phyloP scores from a whole-genome alignment of 1,284 basidiomycete species.

The Ustilago trichophora region DNA sequence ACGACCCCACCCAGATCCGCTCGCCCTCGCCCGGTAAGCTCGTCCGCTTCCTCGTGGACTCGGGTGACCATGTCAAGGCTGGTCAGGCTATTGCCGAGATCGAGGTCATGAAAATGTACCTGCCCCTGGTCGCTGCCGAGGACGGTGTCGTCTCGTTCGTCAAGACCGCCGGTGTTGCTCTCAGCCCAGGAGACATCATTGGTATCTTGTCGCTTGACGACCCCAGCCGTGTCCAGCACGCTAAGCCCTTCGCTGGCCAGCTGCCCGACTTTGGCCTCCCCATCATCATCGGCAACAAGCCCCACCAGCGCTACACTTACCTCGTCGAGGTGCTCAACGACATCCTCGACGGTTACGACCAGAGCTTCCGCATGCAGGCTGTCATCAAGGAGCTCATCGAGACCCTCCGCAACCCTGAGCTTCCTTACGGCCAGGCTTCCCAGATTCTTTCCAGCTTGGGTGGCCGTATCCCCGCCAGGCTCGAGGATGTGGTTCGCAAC shows the following conservation, averaged over 20 bases:
- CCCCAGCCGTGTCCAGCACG: constrained; percentile 94
- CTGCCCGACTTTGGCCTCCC: constrained; percentile 75
- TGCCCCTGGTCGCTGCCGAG: constrained; percentile 84
- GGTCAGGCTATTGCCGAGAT: constrained; percentile 98
- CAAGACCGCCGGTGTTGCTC: constrained; percentile 95
- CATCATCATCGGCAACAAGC: constrained; percentile 86
- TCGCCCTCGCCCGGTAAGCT: constrained; percentile 97
- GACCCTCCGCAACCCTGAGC: constrained; percentile 81
- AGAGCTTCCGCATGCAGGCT: constrained; percentile 71
- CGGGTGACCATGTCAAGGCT: constrained; percentile 93
- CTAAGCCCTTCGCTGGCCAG: constrained; percentile 95
- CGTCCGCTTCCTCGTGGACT: constrained; percentile 92
- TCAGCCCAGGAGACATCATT: constrained; percentile 96
- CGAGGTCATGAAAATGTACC: constrained; percentile 71
- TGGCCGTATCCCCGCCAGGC: constrained; percentile 82
- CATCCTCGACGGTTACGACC: constrained; percentile 71
- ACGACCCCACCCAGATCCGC: constrained; percentile 95
- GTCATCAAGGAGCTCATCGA: constrained; percentile 83
- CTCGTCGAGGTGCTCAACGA: constrained; percentile 84
- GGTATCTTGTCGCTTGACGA: constrained; percentile 97
- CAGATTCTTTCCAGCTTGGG: constrained; percentile 88
- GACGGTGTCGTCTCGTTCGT: constrained; percentile 85
- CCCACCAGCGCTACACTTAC: constrained; percentile 84
- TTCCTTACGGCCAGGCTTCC: constrained; percentile 86
- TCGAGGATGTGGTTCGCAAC: constrained; percentile 82